These are phyloP conservation scores for Ganoderma resinaceum DNA, from an alignment of 1,284 basidiomycete species.

Conservation along the genomic window DNA sequence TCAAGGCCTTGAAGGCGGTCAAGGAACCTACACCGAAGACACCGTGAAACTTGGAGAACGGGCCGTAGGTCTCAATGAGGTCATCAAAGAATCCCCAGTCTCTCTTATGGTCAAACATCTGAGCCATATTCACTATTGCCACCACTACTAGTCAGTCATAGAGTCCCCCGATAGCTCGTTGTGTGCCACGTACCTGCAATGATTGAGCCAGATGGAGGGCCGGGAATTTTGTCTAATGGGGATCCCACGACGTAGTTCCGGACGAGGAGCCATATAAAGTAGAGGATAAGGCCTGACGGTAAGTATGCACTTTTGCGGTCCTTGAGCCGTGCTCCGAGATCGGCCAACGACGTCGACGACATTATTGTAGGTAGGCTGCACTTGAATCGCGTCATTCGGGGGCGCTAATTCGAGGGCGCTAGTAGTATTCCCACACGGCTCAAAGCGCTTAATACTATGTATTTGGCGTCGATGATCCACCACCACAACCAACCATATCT, in stretches of 20 bases:
- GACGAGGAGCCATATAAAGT: constrained; percentile 1
- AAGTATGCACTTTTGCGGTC: no score
- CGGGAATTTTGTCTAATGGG: constrained; percentile 32
- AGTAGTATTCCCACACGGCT: no score
- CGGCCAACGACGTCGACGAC: no score
- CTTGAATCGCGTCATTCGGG: no score
- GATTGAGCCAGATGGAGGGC: constrained; percentile 29
- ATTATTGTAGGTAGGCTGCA: no score
- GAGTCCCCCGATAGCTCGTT: no score
- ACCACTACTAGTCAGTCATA: neutral
- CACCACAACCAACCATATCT: no score
- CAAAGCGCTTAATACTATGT: no score
- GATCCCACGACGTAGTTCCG: constrained; percentile 11
- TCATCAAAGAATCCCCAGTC: constrained; percentile 7
- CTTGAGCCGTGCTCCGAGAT: no score
- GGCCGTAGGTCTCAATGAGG: constrained; percentile 11
- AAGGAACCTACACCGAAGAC: constrained; percentile 9
- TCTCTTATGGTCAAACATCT: constrained; percentile 6
- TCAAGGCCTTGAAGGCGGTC: neutral
- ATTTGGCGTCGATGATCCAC: no score
- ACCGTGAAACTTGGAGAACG: neutral
- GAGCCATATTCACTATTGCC: constrained; percentile 6
- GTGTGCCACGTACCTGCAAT: constrained; percentile 25
- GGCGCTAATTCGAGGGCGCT: no score
- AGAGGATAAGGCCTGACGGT: neutral